Evolutionary conservation across 495 filamentous ascomycete genomes (phyloP), one percentile per base, ranked within the genome.

Genomic region (Neurospora tetrasperma): DNA sequence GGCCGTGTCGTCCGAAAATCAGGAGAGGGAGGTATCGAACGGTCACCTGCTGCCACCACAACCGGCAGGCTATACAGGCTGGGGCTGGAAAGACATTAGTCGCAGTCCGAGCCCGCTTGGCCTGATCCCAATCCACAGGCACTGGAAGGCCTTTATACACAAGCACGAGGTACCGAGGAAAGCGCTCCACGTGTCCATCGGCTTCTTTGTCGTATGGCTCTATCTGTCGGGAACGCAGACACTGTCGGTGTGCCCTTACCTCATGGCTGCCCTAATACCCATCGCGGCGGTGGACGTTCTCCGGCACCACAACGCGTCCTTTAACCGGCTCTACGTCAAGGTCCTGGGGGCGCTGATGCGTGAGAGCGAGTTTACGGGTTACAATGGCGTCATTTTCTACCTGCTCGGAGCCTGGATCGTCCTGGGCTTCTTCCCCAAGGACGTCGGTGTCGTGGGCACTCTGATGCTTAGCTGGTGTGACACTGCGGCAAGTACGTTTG

Each of bases 371-470:
- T 97, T 94, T 71, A 84, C 88, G 18, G 92, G 93, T 42, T 98
- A 91, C 85, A 99, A 99, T 79, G 96, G 96, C 48, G 95, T 98
- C 71, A 94, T 99, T 71, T 97, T 92, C 87, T 99, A 98, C 78
- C 88, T 99, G 7, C 87, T 97, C 12, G 96, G 96, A 16, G 90
- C 94, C 27, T 98, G 93, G 85, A 86, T 89, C 20, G 94, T 93
- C 35, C 86, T 99, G 54, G 86, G 88, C 72, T 94, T 93, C 81
- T 94, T 94, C 80, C 94, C 94, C 38, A 98, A 98, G 81, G 96
- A 99, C 75, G 88, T 98, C n/a, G 93, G 90, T 3, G 89, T 97
- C 10, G 90, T 99, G 85, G 88, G 90, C 31, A 90, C 97, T 16
- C 84, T 98, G 73, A 86, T 99, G 69, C 87, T 99, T 9, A 94